Percentiles rank a stretch among this genome's conserved stretches.
phyloP scores from a whole-genome alignment of 1,284 basidiomycete genomes.

The Omphalotus olearius region DNA sequence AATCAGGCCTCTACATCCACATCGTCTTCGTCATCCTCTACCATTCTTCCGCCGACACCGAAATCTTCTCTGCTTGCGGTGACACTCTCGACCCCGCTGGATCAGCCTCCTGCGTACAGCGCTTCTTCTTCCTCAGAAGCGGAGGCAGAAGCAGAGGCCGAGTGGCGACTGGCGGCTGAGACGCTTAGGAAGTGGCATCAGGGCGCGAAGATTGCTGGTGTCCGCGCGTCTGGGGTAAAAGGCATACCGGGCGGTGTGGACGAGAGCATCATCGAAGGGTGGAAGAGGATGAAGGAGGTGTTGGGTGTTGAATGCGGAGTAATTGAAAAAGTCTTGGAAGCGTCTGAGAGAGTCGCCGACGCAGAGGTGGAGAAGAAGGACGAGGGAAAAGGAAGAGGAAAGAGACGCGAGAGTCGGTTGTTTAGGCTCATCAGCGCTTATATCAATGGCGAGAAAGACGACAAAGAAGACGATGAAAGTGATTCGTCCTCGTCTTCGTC shows the following conservation, averaged over 20 bases:
- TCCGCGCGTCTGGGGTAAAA: neutral
- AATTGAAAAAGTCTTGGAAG: conserved; percentile 67
- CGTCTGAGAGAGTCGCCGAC: conserved; percentile 37
- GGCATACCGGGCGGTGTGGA: conserved; percentile 44
- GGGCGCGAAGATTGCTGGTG: conserved; percentile 40
- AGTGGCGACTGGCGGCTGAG: conserved; percentile 51
- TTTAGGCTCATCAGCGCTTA: conserved; percentile 85
- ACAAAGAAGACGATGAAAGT: conserved; percentile 20
- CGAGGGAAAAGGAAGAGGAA: conserved; percentile 26
- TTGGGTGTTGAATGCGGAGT: conserved; percentile 73
- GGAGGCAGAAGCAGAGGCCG: conserved; percentile 41
- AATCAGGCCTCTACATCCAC: conserved; percentile 20
- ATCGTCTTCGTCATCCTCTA: conserved; percentile 66
- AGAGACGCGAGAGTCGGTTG: conserved; percentile 47
- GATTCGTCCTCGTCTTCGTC: conserved; percentile 17
- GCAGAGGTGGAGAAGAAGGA: conserved; percentile 20
- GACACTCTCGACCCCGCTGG: conserved; percentile 27
- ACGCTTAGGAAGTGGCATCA: conserved; percentile 66
- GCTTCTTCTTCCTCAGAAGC: conserved; percentile 33
- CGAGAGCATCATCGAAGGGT: conserved; percentile 61
- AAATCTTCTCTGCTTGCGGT: conserved; percentile 32
- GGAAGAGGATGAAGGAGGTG: conserved; percentile 72
- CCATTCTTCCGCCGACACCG: conserved; percentile 62
- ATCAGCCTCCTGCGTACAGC: conserved; percentile 69
- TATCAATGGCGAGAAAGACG: conserved; percentile 39